A percentile compares a stretch with the other conserved stretches of the same genome.
These are phyloP conservation scores for Lipomyces starkeyi DNA, from an alignment of 805 yeast species.

Conservation along the genomic window DNA sequence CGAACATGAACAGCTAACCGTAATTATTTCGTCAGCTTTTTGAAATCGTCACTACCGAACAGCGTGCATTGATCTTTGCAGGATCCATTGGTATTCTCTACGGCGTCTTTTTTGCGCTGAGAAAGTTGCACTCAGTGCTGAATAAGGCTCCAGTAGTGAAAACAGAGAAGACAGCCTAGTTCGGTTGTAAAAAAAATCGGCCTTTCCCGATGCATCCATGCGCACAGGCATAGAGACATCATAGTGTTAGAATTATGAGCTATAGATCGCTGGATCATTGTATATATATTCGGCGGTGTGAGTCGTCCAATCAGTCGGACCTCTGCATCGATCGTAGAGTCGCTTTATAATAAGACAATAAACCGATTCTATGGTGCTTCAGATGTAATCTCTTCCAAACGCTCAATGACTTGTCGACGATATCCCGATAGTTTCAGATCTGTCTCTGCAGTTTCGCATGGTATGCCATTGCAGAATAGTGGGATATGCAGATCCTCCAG, in stretches of 20 bases:
- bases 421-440: neutral
- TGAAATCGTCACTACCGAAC: slow-evolving; percentile 12
- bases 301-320: neutral
- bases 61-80: slow-evolving; percentile 22
- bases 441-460: neutral
- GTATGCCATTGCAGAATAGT: slow-evolving; percentile 18
- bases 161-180: neutral
- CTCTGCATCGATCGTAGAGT: neutral
- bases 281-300: neutral
- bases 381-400: slow-evolving; percentile 16
- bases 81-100: slow-evolving; percentile 19
- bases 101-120: slow-evolving; percentile 8
- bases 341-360: neutral
- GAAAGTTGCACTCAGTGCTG: slow-evolving; percentile 12
- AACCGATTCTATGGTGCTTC: neutral
- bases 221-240: neutral
- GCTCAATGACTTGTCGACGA: slow-evolving; percentile 15
- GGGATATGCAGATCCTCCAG: slow-evolving; percentile 27
- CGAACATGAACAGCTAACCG: neutral
- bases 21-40: slow-evolving; percentile 3
- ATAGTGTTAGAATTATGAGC: neutral
- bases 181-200: neutral
- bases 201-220: neutral
- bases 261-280: neutral
- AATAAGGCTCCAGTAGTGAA: neutral